A percentile compares a stretch with the other conserved stretches of the same genome.
Evolutionary conservation across 306 rosid species (phyloP).

Genomic region (Cicer bijugum): DNA sequence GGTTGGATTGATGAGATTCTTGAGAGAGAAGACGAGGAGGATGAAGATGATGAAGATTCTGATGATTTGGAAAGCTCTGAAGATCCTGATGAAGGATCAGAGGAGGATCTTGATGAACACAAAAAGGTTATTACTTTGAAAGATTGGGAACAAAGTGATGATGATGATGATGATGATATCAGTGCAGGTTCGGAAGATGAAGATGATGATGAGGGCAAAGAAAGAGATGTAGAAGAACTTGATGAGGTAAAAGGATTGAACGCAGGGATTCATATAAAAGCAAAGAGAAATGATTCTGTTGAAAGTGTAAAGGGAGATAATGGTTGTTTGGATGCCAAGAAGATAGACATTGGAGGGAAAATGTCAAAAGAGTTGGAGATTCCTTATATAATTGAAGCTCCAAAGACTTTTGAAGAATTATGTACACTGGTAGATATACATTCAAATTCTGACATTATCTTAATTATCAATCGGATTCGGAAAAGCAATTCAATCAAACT

Average conservation of each 20-base stretch:
- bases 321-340: constrained; percentile 52
- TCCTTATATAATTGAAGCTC: constrained; percentile 91
- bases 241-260: constrained; percentile 43
- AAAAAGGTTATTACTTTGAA: constrained; percentile 57
- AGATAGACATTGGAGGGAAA: constrained; percentile 53
- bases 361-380: constrained; percentile 56
- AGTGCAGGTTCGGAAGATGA: constrained; percentile 58
- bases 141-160: constrained; percentile 98
- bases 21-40: constrained; percentile 61
- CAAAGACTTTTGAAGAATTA: constrained; percentile 74
- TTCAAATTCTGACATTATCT: constrained; percentile 62
- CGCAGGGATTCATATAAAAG: constrained; percentile 34
- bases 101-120: constrained; percentile 54
- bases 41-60: constrained; percentile 63
- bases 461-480: constrained; percentile 81
- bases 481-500: constrained; percentile 83
- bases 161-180: constrained; percentile 66
- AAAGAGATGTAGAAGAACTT: constrained; percentile 35
- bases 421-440: constrained; percentile 58
- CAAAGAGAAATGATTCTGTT: constrained; percentile 43
- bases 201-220: constrained; percentile 44
- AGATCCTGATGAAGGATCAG: constrained; percentile 58
- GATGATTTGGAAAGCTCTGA: constrained; percentile 64
- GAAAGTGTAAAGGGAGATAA: constrained; percentile 47
- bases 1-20: constrained; percentile 89